A percentile compares a stretch with the other conserved stretches of the same genome.
Evolutionary conservation across 2,329 filamentous ascomycete genomes (phyloP).

Genomic region (Aureobasidium sp.): DNA sequence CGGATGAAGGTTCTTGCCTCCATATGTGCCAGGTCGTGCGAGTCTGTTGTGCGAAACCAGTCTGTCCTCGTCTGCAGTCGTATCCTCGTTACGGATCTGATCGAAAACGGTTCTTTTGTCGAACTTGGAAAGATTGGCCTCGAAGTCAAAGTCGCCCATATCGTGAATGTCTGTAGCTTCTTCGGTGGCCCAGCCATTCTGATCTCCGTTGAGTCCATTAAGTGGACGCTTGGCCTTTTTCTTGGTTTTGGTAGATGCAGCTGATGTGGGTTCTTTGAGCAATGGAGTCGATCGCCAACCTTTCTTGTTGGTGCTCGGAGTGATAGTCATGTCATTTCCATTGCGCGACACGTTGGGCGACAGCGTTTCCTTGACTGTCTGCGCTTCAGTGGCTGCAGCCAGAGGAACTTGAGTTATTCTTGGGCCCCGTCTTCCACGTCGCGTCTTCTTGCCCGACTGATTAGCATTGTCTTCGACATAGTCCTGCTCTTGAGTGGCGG

Average conservation of each 20-base stretch:
- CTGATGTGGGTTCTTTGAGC: constrained; percentile 49
- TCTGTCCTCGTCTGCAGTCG: constrained; percentile 81
- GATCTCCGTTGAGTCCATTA: constrained; percentile 39
- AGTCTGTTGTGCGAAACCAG: constrained; percentile 81
- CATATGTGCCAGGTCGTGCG: constrained; percentile 43
- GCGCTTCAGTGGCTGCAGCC: constrained; percentile 26
- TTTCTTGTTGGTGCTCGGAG: constrained; percentile 40
- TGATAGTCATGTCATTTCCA: constrained; percentile 32
- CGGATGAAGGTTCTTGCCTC: constrained; percentile 83
- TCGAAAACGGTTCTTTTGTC: constrained; percentile 90
- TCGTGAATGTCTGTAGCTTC: constrained; percentile 93
- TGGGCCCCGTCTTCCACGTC: constrained; percentile 31
- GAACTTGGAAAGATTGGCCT: constrained; percentile 82
- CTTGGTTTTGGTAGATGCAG: constrained; percentile 30
- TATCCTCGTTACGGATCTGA: constrained; percentile 83
- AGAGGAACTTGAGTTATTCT: background rate
- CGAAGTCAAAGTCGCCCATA: constrained; percentile 91
- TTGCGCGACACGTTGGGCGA: constrained; percentile 28
- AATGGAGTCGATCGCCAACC: constrained; percentile 64
- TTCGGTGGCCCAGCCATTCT: constrained; percentile 91
- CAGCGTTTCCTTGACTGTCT: constrained; percentile 16
- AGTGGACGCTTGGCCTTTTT: constrained; percentile 42
- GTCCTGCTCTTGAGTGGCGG: background rate
- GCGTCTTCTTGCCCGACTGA: constrained; percentile 38
- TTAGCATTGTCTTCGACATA: background rate